Conservation (phyloP, 108 stramenopile genomes). For the Skeletonema menzelii region DNA sequence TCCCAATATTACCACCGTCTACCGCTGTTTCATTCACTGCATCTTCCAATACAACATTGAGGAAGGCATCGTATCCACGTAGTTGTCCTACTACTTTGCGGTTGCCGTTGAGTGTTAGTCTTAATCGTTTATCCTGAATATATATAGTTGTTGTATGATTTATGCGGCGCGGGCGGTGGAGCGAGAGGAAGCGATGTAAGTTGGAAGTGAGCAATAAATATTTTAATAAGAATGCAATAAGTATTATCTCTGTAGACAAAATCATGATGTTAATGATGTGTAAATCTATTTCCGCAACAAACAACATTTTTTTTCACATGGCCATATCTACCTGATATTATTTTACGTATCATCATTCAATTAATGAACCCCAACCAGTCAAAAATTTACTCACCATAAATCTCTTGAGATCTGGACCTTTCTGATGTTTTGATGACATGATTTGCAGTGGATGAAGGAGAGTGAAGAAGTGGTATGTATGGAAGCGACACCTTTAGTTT, state of each 20-base stretch:
- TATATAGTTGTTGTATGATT: neutral
- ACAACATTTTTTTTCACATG: no score
- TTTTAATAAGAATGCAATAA: no score
- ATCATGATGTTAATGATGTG: no score
- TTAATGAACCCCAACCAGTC: neutral
- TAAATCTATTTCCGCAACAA: no score
- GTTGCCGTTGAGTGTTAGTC: constrained; percentile 80
- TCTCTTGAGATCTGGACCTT: constrained; percentile 90
- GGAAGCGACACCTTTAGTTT: no score
- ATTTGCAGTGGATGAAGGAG: neutral
- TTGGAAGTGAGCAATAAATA: no score
- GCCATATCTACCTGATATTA: no score
- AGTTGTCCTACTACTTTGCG: constrained; percentile 77
- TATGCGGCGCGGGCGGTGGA: no score
- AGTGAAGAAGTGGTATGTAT: neutral
- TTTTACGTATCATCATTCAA: no score
- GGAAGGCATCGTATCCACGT: constrained; percentile 89
- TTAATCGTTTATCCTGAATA: constrained; percentile 82
- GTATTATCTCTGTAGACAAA: no score
- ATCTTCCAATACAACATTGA: constrained; percentile 89
- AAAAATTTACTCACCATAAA: constrained; percentile 73
- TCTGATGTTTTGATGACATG: constrained; percentile 59
- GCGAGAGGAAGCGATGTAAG: no score
- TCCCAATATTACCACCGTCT: constrained; percentile 65
- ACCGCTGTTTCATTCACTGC: constrained; percentile 58